Conservation (phyloP, 2,329 filamentous ascomycete genomes). For the Curvularia hawaiiensis region DNA sequence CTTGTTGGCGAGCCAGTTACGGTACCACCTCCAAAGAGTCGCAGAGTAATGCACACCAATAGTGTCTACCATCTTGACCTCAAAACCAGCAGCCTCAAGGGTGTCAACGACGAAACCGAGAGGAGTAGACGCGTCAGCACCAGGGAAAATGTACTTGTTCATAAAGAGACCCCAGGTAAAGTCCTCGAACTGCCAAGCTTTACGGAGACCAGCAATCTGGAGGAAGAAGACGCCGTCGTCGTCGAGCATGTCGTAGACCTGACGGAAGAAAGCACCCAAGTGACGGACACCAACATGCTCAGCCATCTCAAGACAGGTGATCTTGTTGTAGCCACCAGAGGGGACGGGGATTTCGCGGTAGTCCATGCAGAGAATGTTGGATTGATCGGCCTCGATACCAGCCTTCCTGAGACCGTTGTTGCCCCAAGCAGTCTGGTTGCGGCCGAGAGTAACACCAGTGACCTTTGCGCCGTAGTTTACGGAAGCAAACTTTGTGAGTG, state of each 20-base stretch:
- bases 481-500: slow-evolving; percentile 89
- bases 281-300: slow-evolving; percentile 97
- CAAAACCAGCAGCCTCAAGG: slow-evolving; percentile 85
- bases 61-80: slow-evolving; percentile 91
- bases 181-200: slow-evolving; percentile 97
- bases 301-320: slow-evolving; percentile 97
- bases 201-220: slow-evolving; percentile 91
- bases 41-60: slow-evolving; percentile 97
- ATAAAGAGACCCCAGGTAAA: slow-evolving; percentile 98
- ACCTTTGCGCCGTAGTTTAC: slow-evolving; percentile 86
- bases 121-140: slow-evolving; percentile 92
- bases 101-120: slow-evolving; percentile 85
- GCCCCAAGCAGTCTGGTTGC: slow-evolving; percentile 97
- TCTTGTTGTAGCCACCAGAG: slow-evolving; percentile 84
- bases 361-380: slow-evolving; percentile 91
- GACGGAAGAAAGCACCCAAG: slow-evolving; percentile 77
- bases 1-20: slow-evolving; percentile 94
- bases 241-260: slow-evolving; percentile 94
- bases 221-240: slow-evolving; percentile 97
- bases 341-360: slow-evolving; percentile 92
- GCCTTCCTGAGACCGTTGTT: slow-evolving; percentile 85
- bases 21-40: slow-evolving; percentile 97
- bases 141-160: slow-evolving; percentile 99
- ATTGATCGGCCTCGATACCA: slow-evolving; percentile 85
- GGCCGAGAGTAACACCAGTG: slow-evolving; percentile 90